Base-by-base conservation (phyloP, 2,329 filamentous ascomycete genomes). In the Talaromyces sp. region DNA sequence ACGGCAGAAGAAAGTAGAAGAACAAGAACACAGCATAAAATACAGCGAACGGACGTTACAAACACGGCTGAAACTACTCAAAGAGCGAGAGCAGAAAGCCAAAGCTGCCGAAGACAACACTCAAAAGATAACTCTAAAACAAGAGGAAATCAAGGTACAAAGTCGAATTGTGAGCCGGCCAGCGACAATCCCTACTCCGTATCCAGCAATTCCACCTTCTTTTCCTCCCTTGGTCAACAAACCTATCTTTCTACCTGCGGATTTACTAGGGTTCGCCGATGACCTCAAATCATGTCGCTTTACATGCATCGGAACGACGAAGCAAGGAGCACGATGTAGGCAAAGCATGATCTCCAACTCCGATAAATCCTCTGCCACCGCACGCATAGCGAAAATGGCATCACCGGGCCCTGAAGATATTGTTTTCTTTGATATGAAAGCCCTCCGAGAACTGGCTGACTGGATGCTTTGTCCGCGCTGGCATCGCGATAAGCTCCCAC, bases 391-490 rank as follows among this genome's bases (percentile, higher is more conserved):
- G 25, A 47, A 10, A n/a, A 66, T 66, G 65, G n/a, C 1, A 54
- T 64, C 43, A 3, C 22, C 43, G 17, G 19, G 34, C 5, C 54
- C 53, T 19, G 47, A 2, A 31, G 56, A 62, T 40, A 3, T 2
- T 5, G 34, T 17, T 11, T 10, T 63, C 6, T 64, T 53, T 15
- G 61, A 66, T 6, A 43, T 66, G n/a, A n/a, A 66, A 7, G 54
- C 60, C 34, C 65, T 66, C 11, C 53, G 25, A 34, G 53, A 66
- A 13, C 29, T 66, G 34, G 65, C 65, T 5, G 60, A 64, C 22
- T 66, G 61, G 65, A 66, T 66, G 65, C 65, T 66, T 36, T 66
- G 65, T 40, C 65, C 65, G 13, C 65, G 60, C 31, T 64, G 45
- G 60, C 65, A 66, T 40, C 60, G 47, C 15, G 17, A 65, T 43